phyloP scores from a whole-genome alignment of 2,329 filamentous ascomycete species.

The Ascochyta clinopodiicola region DNA sequence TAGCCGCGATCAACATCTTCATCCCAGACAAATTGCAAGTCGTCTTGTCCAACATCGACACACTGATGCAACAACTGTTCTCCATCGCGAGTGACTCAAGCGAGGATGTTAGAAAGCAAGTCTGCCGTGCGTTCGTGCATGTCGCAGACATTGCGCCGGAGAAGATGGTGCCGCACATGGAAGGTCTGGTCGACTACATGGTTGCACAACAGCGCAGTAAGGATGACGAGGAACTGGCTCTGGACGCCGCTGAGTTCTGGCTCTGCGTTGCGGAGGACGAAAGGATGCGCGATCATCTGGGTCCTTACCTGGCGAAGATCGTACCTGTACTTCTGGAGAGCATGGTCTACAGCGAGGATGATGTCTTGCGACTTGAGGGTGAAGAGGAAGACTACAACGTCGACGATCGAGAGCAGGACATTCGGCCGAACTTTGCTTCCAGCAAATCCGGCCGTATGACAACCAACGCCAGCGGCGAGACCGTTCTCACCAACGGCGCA shows the following conservation, averaged over 20 bases:
- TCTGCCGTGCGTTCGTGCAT: slow-evolving; percentile 91
- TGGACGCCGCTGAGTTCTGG: slow-evolving; percentile 98
- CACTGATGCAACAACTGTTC: slow-evolving; percentile 83
- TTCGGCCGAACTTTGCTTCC: slow-evolving; percentile 91
- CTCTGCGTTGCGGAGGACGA: slow-evolving; percentile 89
- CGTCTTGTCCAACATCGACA: slow-evolving; percentile 79
- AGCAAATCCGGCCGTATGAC: slow-evolving; percentile 65
- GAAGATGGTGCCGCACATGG: slow-evolving; percentile 87
- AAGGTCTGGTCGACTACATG: slow-evolving; percentile 90
- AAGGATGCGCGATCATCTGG: slow-evolving; percentile 75
- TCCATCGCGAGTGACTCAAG: slow-evolving; percentile 77
- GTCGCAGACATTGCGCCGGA: slow-evolving; percentile 90
- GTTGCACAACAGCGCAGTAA: slow-evolving; percentile 82
- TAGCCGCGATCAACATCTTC: slow-evolving; percentile 90
- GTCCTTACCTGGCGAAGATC: slow-evolving; percentile 80
- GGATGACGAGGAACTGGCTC: slow-evolving; percentile 85
- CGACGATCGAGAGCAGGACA: slow-evolving; percentile 88
- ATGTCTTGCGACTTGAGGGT: slow-evolving; percentile 82
- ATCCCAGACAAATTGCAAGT: slow-evolving; percentile 83
- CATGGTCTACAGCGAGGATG: slow-evolving; percentile 96
- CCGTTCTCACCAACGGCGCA: slow-evolving; percentile 52
- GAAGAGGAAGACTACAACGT: slow-evolving; percentile 84
- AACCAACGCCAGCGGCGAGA: slow-evolving; percentile 56
- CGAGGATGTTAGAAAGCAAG: slow-evolving; percentile 85
- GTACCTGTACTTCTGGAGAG: slow-evolving; percentile 89